A percentile compares a stretch with the other conserved stretches of the same genome.
Evolutionary conservation across 441 rosid genomes (phyloP).

Genomic region (Omphalea diandra): DNA sequence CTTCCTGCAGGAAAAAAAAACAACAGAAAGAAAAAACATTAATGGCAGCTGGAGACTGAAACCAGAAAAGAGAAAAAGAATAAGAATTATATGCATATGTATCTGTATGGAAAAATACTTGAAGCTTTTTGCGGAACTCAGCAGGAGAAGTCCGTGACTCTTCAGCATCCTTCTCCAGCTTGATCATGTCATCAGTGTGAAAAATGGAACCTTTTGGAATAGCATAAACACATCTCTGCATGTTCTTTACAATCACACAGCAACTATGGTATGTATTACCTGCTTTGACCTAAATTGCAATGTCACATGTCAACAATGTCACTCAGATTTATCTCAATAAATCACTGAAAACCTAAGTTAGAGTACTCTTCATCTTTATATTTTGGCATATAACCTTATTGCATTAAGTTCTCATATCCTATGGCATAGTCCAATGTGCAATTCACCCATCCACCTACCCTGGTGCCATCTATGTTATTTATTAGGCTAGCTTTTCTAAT

Average conservation of each 20-base stretch:
- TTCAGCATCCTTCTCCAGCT: slow-evolving; percentile 72
- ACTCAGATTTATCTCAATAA: not conserved
- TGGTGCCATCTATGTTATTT: not conserved
- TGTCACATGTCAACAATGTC: slow-evolving; percentile 1
- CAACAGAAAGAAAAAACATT: slow-evolving; percentile 14
- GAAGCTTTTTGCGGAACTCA: slow-evolving; percentile 63
- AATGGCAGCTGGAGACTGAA: slow-evolving; percentile 13
- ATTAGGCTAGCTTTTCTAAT: not conserved
- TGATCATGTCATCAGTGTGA: slow-evolving; percentile 55
- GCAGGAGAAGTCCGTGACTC: slow-evolving; percentile 60
- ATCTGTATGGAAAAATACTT: no score
- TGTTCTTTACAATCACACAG: slow-evolving; percentile 77
- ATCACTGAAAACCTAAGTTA: not conserved
- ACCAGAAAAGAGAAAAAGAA: not conserved
- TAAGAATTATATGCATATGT: slow-evolving; percentile 11
- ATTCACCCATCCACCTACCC: not conserved
- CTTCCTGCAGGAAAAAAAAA: slow-evolving; percentile 54
- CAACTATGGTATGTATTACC: slow-evolving; percentile 80
- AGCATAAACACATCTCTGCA: slow-evolving; percentile 89
- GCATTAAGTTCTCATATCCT: not conserved
- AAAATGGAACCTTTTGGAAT: slow-evolving; percentile 66
- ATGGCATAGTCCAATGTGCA: no score
- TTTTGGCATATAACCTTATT: not conserved
- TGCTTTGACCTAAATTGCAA: slow-evolving; percentile 68
- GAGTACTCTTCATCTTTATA: not conserved